Evolutionary conservation across 2,329 filamentous ascomycete species (phyloP), one percentile per base, ranked within the genome.

Genomic region (Phaeosphaeria sp.): DNA sequence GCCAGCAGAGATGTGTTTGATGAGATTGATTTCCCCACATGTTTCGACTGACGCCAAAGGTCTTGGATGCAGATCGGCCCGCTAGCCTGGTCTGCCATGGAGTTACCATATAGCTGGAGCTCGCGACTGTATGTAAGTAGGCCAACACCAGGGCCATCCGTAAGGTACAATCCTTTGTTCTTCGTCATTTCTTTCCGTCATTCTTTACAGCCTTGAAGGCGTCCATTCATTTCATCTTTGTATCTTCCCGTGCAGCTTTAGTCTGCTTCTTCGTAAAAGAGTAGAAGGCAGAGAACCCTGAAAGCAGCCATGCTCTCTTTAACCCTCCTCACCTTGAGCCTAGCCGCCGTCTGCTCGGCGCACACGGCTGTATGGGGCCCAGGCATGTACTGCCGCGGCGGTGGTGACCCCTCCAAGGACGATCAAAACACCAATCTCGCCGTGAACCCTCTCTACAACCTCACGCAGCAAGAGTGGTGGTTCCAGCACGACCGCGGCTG

Each of bases 401-500:
- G 76, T 23, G 58, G 62, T 11, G 64, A 72, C 33, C 55, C 64
- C 27, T 56, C 51, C 15, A 66, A 55, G 18, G 77, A 82, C 43
- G 66, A 80, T 50, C 63, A 59, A 43, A 83, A 84, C 69, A 82
- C 73, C 71, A 82, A 82, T 60, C 69, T 75, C 1, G 78, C 73
- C 20, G 80, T 83, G n/a, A 72, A 76, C 50, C 82, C 82, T 3
- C 75, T 84, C 22, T 83, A 77, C 63, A 61, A 81, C 25, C 77
- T 83, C n/a, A 60, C 73, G 17, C 76, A 79, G 54, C 68, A 71
- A 21, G 61, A 82, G n/a, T 83, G 81, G 81, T 84, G 82, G 81
- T 82, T 83, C 74, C 82, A 84, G 59, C 75, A 78, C 55, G 77
- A 82, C 56, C 79, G 81, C 10, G 79, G 80, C 43, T 84, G 82